phyloP scores from a whole-genome alignment of 1,139 yeast genomes.

The Zygosaccharomyces pseudobailii region DNA sequence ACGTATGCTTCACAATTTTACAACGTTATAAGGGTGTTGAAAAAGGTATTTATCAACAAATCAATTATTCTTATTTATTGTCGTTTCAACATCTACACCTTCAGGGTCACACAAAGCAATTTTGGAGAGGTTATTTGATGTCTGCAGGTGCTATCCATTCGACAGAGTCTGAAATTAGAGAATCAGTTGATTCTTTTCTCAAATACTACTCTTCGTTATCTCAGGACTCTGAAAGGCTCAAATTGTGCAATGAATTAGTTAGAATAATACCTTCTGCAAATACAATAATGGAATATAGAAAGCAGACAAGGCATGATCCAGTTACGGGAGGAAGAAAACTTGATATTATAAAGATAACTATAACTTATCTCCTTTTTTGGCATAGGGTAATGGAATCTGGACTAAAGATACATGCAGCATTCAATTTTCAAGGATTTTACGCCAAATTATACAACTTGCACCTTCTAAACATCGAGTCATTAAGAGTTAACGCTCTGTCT shows the following conservation, averaged over 20 bases:
- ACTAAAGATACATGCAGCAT: conserved; percentile 33
- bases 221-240: conserved; percentile 9
- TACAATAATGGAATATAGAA: conserved; percentile 24
- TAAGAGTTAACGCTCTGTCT: conserved; percentile 16
- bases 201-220: conserved; percentile 30
- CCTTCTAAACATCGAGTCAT: conserved; percentile 17
- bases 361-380: conserved; percentile 32
- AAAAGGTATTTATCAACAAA: conserved; percentile 2
- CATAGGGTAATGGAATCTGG: conserved; percentile 32
- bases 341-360: conserved; percentile 18
- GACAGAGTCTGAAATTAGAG: conserved; percentile 43
- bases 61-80: conserved; percentile 11
- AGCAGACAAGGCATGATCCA: neutral
- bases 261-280: conserved; percentile 21
- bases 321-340: conserved; percentile 11
- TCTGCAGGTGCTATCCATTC: conserved; percentile 63
- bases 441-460: conserved; percentile 56
- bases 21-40: neutral
- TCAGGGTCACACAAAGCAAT: conserved; percentile 24
- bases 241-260: conserved; percentile 18
- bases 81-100: conserved; percentile 14
- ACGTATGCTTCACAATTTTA: conserved; percentile 23
- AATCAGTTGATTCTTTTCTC: conserved; percentile 43
- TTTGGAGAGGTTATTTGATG: conserved; percentile 54
- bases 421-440: conserved; percentile 42